Base-by-base conservation (phyloP, 371 early-diverging fungal species). In the Mucor indicus region DNA sequence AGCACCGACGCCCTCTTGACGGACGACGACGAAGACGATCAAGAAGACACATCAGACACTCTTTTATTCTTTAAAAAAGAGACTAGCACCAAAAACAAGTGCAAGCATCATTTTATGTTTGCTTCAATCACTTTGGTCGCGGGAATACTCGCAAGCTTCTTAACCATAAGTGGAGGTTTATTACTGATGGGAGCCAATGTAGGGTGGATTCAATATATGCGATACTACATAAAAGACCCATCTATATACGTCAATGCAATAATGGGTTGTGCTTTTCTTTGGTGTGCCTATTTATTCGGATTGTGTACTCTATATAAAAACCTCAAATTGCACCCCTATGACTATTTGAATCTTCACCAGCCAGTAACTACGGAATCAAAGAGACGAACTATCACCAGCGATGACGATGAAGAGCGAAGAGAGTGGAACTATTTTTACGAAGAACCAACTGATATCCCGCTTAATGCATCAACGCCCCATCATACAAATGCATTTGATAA, bases 221-320 rank as follows among this genome's bases (percentile, higher is more conserved):
- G 53, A 8, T 62, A 55, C 24, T 69, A 69, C 44, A 43, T 69
- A 21, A 8, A 27, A n/a, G 70, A 69, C 37, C 60, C 74, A 1
- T 17, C 63, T 0, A 67, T 61, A 1, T 69, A 69, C 38, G 48
- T 73, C 30, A 73, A 73, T 44, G 35, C 59, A 2, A 55, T 43
- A 15, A 22, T 69, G 10, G 69, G 67, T 1, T 39, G 55, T 17
- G 44, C 74, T 16, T 73, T 73, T 39, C 30, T 69, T 10, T 73
- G 70, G 70, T 55, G 57, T 44, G 38, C 57, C 13, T 73, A 67
- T 46, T 41, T 69, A 5, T 57, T 69, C 41, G 50, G 94, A 42
- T 64, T 98, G 19, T 73, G 69, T 44, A 80, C 74, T 3, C 77
- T 95, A 15, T 81, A 85, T 39, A 67, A 44, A 15, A 45, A 50